A percentile compares a stretch with the other conserved stretches of the same genome.
Conservation (phyloP, 768 basidiomycete species). For the Suillus discolor region DNA sequence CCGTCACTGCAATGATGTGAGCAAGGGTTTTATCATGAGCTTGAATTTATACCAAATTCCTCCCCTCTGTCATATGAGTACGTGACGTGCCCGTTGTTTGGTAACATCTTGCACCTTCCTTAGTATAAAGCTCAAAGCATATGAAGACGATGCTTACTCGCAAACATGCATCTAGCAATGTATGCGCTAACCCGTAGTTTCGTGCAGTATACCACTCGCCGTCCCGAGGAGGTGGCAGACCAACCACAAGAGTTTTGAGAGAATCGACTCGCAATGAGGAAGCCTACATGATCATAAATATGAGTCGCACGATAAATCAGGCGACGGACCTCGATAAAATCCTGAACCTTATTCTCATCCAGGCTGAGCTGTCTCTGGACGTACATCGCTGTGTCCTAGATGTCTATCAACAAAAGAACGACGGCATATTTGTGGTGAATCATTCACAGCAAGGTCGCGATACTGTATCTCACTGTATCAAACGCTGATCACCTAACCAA, state of each 20-base stretch:
- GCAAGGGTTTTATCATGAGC: background rate
- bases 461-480: slow-evolving; percentile 31
- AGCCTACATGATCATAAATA: slow-evolving; percentile 28
- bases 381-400: slow-evolving; percentile 47
- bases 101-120: slow-evolving; percentile 39
- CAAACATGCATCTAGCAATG: slow-evolving; percentile 39
- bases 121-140: background rate
- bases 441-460: slow-evolving; percentile 40
- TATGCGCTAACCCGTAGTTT: slow-evolving; percentile 47
- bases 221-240: slow-evolving; percentile 43
- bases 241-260: slow-evolving; percentile 44
- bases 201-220: slow-evolving; percentile 37
- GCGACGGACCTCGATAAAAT: slow-evolving; percentile 45
- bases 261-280: slow-evolving; percentile 45
- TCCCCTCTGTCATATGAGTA: slow-evolving; percentile 27
- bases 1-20: slow-evolving; percentile 25
- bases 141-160: slow-evolving; percentile 24
- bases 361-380: slow-evolving; percentile 44
- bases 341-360: slow-evolving; percentile 42
- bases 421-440: background rate
- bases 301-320: background rate
- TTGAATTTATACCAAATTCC: slow-evolving; percentile 22
- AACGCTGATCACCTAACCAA: background rate
- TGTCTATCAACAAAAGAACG: background rate
- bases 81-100: slow-evolving; percentile 38